These are phyloP conservation scores for Suillus weaverae DNA, from an alignment of 768 basidiomycete species.

Conservation along the genomic window DNA sequence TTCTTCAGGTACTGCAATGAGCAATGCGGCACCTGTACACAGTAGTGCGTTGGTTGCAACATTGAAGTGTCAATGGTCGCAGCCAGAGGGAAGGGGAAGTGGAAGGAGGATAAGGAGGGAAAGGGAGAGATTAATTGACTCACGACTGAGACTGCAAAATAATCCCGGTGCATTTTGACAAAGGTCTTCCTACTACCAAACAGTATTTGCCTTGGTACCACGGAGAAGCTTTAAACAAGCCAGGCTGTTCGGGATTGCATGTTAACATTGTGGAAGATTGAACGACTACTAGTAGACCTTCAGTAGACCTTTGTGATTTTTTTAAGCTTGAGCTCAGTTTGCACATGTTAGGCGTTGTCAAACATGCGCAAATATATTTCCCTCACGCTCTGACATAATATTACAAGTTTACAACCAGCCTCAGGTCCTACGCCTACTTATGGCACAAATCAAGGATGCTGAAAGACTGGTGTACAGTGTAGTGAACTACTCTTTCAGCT, in stretches of 20 bases:
- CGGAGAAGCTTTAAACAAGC: neutral
- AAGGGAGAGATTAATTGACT: neutral
- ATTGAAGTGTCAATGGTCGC: neutral
- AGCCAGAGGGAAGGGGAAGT: neutral
- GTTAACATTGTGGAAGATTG: no score
- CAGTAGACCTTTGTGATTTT: no score
- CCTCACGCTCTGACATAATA: no score
- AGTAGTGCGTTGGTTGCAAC: conserved; percentile 19
- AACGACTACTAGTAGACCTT: no score
- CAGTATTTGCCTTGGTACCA: no score
- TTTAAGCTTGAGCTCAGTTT: neutral
- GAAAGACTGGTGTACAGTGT: no score
- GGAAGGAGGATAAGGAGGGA: neutral
- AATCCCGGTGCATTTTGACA: no score
- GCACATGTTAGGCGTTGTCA: neutral
- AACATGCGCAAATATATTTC: neutral
- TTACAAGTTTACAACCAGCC: no score
- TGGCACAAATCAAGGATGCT: no score
- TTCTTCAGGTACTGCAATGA: conserved; percentile 34
- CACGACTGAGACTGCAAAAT: neutral
- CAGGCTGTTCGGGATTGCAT: neutral
- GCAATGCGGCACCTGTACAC: conserved; percentile 33
- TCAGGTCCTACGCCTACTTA: no score
- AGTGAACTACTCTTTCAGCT: no score
- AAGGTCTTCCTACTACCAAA: no score